Percentiles rank a stretch among this genome's conserved stretches.
Conservation (phyloP, 2,329 filamentous ascomycete species). For the Penicillium sp. region DNA sequence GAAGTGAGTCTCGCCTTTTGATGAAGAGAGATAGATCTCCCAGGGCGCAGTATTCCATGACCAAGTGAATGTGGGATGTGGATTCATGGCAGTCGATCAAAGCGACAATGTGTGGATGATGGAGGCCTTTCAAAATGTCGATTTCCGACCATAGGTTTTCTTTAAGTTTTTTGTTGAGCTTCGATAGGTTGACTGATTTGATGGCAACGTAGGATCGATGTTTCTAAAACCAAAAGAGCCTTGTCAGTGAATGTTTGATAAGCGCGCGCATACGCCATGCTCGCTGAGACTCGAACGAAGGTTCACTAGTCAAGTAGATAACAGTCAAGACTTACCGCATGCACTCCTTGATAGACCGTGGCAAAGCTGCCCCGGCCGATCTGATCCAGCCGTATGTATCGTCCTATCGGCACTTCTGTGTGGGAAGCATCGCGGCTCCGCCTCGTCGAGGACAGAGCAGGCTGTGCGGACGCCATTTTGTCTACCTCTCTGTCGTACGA, state of each 20-base stretch:
- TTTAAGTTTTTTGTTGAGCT: conserved; percentile 92
- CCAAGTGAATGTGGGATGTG: conserved; percentile 81
- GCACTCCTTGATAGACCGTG: conserved; percentile 82
- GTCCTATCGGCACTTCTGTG: conserved; percentile 55
- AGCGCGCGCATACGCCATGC: neutral
- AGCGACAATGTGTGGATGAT: conserved; percentile 94
- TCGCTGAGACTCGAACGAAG: neutral
- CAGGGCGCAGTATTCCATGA: conserved; percentile 98
- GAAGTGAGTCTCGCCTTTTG: conserved; percentile 81
- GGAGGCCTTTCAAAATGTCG: conserved; percentile 85
- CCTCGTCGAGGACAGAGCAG: conserved; percentile 24
- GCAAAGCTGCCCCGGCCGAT: conserved; percentile 98
- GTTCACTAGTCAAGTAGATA: neutral
- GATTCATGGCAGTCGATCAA: conserved; percentile 93
- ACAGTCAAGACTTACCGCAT: conserved; percentile 61
- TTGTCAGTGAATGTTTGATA: neutral
- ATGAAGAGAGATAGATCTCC: conserved; percentile 95
- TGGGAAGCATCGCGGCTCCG: conserved; percentile 34
- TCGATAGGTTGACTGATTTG: conserved; percentile 89
- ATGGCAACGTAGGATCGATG: conserved; percentile 82
- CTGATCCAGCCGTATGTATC: conserved; percentile 78
- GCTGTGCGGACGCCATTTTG: conserved; percentile 42
- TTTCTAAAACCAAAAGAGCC: conserved; percentile 50
- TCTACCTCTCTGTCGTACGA: neutral
- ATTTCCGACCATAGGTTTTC: conserved; percentile 96